A percentile compares a stretch with the other conserved stretches of the same genome.
Conservation (phyloP, 2,329 filamentous ascomycete species). For the Hyphodiscus sp. region DNA sequence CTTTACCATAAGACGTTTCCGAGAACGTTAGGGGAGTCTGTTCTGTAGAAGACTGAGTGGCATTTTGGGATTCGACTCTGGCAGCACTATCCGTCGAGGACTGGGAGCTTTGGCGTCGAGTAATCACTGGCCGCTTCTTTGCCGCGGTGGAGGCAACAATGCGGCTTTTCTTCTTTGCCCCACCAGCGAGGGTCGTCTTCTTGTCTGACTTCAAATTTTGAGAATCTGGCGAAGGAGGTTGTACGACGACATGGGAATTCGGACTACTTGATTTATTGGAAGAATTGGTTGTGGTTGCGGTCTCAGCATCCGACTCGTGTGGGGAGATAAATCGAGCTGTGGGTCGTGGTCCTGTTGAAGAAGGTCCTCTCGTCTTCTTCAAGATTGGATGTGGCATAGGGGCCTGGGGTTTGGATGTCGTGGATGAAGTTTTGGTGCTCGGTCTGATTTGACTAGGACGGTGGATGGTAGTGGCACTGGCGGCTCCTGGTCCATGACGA, state of each 20-base stretch:
- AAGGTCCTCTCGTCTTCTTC: slow-evolving; percentile 51
- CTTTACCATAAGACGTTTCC: slow-evolving; percentile 4
- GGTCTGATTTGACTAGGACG: slow-evolving; percentile 11
- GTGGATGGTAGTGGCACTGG: slow-evolving; percentile 19
- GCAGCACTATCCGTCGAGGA: slow-evolving; percentile 20
- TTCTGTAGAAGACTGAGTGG: slow-evolving; percentile 4
- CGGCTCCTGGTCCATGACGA: slow-evolving; percentile 16
- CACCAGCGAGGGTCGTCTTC: slow-evolving; percentile 8
- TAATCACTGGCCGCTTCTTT: slow-evolving; percentile 40
- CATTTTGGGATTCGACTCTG: slow-evolving; percentile 1
- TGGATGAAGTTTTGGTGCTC: slow-evolving; percentile 14
- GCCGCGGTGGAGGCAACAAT: slow-evolving; percentile 38
- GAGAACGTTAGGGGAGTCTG: slow-evolving; percentile 5
- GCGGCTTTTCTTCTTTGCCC: slow-evolving; percentile 29
- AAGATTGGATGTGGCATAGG: slow-evolving; percentile 46
- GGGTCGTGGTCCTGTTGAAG: slow-evolving; percentile 46
- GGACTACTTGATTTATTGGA: slow-evolving; percentile 39
- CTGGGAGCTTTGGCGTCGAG: slow-evolving; percentile 42
- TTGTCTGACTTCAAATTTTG: slow-evolving; percentile 14
- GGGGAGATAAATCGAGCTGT: slow-evolving; percentile 56
- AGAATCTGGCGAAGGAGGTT: slow-evolving; percentile 19
- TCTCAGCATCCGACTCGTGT: slow-evolving; percentile 39
- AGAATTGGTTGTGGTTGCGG: slow-evolving; percentile 12
- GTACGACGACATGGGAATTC: slow-evolving; percentile 24
- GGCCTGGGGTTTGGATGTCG: background rate